A percentile compares a stretch with the other conserved stretches of the same genome.
phyloP scores from a whole-genome alignment of 1,284 basidiomycete species.

The Heterobasidion occidentale region DNA sequence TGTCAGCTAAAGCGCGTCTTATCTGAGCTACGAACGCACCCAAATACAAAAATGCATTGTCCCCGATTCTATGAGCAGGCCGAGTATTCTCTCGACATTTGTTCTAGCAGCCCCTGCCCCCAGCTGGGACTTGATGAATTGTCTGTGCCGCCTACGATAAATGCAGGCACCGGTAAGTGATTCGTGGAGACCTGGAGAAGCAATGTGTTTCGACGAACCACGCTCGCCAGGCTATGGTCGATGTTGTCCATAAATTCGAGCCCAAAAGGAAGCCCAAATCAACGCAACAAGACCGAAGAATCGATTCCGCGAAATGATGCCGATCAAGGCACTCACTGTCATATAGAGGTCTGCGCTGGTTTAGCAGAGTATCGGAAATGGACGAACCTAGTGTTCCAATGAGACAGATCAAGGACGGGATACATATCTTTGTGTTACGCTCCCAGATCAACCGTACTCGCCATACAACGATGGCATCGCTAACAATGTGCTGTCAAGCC shows the following conservation, averaged over 20 bases:
- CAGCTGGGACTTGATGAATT: background rate
- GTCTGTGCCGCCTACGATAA: background rate
- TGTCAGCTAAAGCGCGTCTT: background rate
- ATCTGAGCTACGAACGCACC: background rate
- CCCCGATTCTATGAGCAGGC: conserved; percentile 7
- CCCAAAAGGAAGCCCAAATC: background rate
- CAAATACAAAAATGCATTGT: conserved; percentile 5
- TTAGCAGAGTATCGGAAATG: too few relatives aligned
- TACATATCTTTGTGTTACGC: too few relatives aligned
- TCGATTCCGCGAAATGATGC: too few relatives aligned
- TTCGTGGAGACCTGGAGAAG: too few relatives aligned
- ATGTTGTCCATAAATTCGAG: background rate
- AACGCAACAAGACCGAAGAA: too few relatives aligned
- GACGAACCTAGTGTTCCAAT: too few relatives aligned
- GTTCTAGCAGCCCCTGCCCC: background rate
- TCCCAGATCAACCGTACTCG: too few relatives aligned
- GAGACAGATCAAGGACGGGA: too few relatives aligned
- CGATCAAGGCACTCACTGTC: too few relatives aligned
- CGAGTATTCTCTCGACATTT: conserved; percentile 2
- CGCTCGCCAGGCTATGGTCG: background rate
- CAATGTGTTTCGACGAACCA: background rate
- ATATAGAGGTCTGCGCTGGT: too few relatives aligned
- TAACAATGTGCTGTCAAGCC: too few relatives aligned
- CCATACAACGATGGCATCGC: too few relatives aligned
- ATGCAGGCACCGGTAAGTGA: background rate